phyloP scores from a whole-genome alignment of 768 basidiomycete genomes.

The Lactarius vividus region DNA sequence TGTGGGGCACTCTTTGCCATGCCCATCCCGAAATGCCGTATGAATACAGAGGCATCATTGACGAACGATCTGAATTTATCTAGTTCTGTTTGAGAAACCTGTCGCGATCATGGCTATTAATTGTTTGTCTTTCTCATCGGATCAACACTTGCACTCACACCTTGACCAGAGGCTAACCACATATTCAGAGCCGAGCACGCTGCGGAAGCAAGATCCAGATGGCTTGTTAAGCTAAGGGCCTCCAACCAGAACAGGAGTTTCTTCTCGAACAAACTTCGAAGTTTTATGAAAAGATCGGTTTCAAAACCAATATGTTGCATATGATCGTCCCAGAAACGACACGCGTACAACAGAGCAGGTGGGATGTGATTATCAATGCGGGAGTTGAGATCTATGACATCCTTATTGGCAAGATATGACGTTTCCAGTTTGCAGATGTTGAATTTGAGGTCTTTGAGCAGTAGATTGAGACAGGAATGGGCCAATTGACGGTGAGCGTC shows the following conservation, averaged over 20 bases:
- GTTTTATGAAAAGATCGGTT: neutral
- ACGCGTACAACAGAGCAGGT: neutral
- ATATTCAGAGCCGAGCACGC: neutral
- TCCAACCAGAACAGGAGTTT: neutral
- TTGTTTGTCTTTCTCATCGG: too few relatives aligned
- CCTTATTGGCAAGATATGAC: neutral
- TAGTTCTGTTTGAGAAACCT: too few relatives aligned
- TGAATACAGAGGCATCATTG: too few relatives aligned
- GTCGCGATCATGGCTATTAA: too few relatives aligned
- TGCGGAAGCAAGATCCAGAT: neutral
- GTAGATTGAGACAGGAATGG: neutral
- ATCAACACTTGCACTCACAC: too few relatives aligned
- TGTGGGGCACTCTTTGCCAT: too few relatives aligned
- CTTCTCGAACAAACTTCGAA: neutral
- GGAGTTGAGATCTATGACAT: neutral
- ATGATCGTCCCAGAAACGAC: conserved; percentile 4
- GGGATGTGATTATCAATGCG: neutral
- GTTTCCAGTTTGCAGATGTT: conserved; percentile 4
- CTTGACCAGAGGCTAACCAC: too few relatives aligned
- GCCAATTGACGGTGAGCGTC: neutral
- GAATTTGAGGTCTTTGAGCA: neutral
- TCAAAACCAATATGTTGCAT: neutral
- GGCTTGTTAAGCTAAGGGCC: too few relatives aligned
- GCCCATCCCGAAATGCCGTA: too few relatives aligned
- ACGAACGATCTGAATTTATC: too few relatives aligned